phyloP scores from a whole-genome alignment of 768 basidiomycete genomes.

The Agrocybe pediades region DNA sequence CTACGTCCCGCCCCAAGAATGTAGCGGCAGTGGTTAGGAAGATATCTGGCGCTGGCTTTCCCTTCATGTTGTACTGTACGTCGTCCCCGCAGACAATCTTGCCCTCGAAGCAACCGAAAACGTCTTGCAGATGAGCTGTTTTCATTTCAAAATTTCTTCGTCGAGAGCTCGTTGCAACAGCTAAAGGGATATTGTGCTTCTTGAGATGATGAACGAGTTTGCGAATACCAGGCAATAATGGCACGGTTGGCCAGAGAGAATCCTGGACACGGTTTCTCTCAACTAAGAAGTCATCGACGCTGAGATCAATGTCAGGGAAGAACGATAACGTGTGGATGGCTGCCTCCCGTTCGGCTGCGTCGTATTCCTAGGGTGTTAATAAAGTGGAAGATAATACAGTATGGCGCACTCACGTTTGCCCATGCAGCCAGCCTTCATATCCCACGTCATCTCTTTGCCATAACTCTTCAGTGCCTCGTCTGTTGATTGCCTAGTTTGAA shows the following conservation, averaged over 20 bases:
- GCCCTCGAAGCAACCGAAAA: constrained; percentile 64
- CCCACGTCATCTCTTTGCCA: constrained; percentile 83
- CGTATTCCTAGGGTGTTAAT: not conserved
- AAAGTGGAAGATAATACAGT: not conserved
- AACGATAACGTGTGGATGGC: constrained; percentile 71
- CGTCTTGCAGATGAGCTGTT: constrained; percentile 56
- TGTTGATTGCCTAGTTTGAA: constrained; percentile 24
- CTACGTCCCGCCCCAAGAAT: constrained; percentile 58
- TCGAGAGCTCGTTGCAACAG: constrained; percentile 77
- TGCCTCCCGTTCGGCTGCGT: constrained; percentile 63
- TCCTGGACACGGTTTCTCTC: constrained; percentile 64
- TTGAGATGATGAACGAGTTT: constrained; percentile 74
- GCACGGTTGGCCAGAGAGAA: constrained; percentile 65
- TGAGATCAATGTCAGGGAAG: constrained; percentile 73
- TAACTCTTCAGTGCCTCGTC: constrained; percentile 73
- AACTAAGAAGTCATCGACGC: constrained; percentile 57
- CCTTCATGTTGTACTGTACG: constrained; percentile 46
- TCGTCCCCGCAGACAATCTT: constrained; percentile 78
- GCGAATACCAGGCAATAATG: constrained; percentile 71
- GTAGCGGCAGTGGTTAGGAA: constrained; percentile 74
- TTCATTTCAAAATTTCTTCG: constrained; percentile 70
- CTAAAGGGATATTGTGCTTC: constrained; percentile 70
- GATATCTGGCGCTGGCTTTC: constrained; percentile 85
- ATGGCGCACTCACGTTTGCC: constrained; percentile 59
- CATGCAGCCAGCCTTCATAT: constrained; percentile 88